These are phyloP conservation scores for Clavariopsis aquatica DNA, from an alignment of 495 filamentous ascomycete species.

Conservation along the genomic window DNA sequence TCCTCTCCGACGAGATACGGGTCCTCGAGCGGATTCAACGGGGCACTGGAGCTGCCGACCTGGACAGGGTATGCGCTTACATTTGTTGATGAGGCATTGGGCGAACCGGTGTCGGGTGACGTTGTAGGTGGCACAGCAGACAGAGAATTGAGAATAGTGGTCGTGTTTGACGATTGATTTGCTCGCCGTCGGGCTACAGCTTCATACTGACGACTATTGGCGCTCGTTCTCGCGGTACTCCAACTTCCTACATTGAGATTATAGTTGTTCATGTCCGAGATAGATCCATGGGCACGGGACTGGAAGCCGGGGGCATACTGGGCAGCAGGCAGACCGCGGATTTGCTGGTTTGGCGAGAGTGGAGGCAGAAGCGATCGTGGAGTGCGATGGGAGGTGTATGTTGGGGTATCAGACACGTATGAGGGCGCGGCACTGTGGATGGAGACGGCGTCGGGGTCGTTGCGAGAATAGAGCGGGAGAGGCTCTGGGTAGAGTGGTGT, in stretches of 20 bases:
- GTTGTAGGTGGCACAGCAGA: slow-evolving; percentile 22
- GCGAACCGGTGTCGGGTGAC: slow-evolving; percentile 2
- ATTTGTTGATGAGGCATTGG: slow-evolving; percentile 12
- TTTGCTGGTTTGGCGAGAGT: slow-evolving; percentile 13
- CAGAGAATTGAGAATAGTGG: slow-evolving; percentile 31
- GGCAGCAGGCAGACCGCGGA: slow-evolving; percentile 31
- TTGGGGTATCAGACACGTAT: slow-evolving; percentile 43
- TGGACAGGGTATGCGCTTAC: slow-evolving; percentile 19
- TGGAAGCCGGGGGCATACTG: slow-evolving; percentile 40
- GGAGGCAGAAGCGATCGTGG: slow-evolving; percentile 23
- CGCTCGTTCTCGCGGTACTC: slow-evolving; percentile 34
- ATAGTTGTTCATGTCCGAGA: slow-evolving; percentile 26
- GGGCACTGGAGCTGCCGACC: slow-evolving; percentile 6
- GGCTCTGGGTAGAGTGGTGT: slow-evolving; percentile 36
- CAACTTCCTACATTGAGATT: slow-evolving; percentile 37
- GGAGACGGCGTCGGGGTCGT: slow-evolving; percentile 38
- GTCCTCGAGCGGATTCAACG: slow-evolving; percentile 37
- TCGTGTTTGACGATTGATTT: slow-evolving; percentile 29
- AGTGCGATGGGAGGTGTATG: slow-evolving; percentile 37
- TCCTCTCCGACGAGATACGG: slow-evolving; percentile 41
- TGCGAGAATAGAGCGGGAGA: slow-evolving; percentile 40
- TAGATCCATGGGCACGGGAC: slow-evolving; percentile 26
- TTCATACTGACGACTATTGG: slow-evolving; percentile 36
- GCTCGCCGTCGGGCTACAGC: slow-evolving; percentile 39
- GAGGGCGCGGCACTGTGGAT: slow-evolving; percentile 42